Conservation (phyloP, 2,329 filamentous ascomycete genomes). For the Alternaria infectoria region DNA sequence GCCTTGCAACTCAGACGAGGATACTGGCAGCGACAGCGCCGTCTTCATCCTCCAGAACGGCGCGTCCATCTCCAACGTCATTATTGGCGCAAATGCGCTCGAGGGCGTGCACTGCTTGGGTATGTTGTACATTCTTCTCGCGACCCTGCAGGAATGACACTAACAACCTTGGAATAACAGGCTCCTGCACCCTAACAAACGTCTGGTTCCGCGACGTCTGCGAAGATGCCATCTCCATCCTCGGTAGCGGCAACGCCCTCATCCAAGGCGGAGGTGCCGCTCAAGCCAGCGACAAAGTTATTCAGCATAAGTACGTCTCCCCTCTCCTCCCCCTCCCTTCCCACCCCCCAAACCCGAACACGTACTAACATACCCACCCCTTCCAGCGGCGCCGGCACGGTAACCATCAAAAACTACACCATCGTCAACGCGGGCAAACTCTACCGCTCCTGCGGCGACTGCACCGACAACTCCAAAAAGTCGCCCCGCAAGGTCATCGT, state of each 20-base stretch:
- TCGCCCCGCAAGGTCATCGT: conserved; percentile 52
- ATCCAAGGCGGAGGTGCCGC: conserved; percentile 47
- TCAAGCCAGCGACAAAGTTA: conserved; percentile 43
- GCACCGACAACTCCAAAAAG: conserved; percentile 52
- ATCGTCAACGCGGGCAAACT: conserved; percentile 57
- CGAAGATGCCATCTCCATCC: conserved; percentile 39
- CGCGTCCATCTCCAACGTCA: conserved; percentile 59
- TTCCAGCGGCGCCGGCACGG: background rate
- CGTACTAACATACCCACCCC: background rate
- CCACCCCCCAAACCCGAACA: background rate
- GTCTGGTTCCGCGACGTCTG: conserved; percentile 42
- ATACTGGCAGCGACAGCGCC: conserved; percentile 44
- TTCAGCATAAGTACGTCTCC: conserved; percentile 45
- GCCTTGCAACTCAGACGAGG: conserved; percentile 27
- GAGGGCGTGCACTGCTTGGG: conserved; percentile 60
- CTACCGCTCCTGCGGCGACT: conserved; percentile 56
- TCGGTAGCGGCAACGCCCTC: conserved; percentile 35
- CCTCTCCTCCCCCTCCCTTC: conserved; percentile 15
- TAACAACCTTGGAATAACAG: conserved; percentile 15
- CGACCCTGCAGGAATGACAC: background rate
- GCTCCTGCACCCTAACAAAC: conserved; percentile 53
- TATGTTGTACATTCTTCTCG: conserved; percentile 23
- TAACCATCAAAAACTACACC: conserved; percentile 42
- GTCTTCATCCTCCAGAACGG: conserved; percentile 60
- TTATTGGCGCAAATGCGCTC: conserved; percentile 59